phyloP scores from a whole-genome alignment of 345 rosid species.

The Citrus mangshanensis region DNA sequence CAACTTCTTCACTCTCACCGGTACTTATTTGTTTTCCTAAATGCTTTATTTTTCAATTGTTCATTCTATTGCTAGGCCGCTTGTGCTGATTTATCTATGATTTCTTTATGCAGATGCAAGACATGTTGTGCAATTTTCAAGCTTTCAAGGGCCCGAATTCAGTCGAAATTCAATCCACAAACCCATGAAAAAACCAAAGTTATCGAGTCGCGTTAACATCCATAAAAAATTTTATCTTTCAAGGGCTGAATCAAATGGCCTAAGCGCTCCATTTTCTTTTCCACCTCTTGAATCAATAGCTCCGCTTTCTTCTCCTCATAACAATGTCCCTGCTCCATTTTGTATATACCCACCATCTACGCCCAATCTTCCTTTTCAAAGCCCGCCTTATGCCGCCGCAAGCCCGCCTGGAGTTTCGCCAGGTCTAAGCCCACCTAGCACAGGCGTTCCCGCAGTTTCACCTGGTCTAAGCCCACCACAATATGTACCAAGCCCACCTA shows the following conservation, averaged over 20 bases:
- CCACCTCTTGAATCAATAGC: constrained; percentile 27
- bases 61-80: neutral
- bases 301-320: constrained; percentile 18
- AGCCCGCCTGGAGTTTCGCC: constrained; percentile 9
- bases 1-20: constrained; percentile 17
- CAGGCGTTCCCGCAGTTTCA: constrained; percentile 9
- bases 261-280: constrained; percentile 11
- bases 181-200: neutral
- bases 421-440: neutral
- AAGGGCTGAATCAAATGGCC: constrained; percentile 1
- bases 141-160: neutral
- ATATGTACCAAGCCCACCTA: constrained; percentile 16
- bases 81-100: neutral
- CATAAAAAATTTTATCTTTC: neutral
- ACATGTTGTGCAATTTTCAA: neutral
- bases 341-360: constrained; percentile 15
- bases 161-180: neutral
- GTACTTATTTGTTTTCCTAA: constrained; percentile 1
- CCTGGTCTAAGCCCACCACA: constrained; percentile 14
- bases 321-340: constrained; percentile 10
- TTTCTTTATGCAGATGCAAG: constrained; percentile 29
- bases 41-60: neutral
- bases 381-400: neutral
- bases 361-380: neutral
- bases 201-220: neutral